phyloP scores from a whole-genome alignment of 371 early-diverging fungal genomes.

The Amoeboradix gromovi region DNA sequence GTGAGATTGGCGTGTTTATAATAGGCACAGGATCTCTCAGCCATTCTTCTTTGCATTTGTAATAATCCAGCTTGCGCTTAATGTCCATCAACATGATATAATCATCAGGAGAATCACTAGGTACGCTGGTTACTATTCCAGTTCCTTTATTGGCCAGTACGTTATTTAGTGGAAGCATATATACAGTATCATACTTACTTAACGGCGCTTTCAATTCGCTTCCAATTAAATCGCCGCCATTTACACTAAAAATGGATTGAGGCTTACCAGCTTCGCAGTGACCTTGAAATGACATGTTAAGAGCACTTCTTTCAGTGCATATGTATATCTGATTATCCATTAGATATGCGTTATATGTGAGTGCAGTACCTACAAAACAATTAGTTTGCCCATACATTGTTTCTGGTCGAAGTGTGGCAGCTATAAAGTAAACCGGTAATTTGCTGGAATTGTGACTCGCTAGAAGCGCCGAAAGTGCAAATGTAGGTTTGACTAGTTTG shows the following conservation, averaged over 20 bases:
- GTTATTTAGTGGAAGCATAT: slow-evolving; percentile 83
- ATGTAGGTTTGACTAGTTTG: slow-evolving; percentile 24
- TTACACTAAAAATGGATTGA: slow-evolving; percentile 36
- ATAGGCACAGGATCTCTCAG: slow-evolving; percentile 52
- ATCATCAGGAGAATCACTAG: slow-evolving; percentile 92
- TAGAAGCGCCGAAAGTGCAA: slow-evolving; percentile 25
- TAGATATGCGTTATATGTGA: slow-evolving; percentile 60
- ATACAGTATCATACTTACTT: slow-evolving; percentile 38
- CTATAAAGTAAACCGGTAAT: slow-evolving; percentile 50
- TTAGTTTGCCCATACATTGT: slow-evolving; percentile 98
- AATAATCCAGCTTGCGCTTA: slow-evolving; percentile 69
- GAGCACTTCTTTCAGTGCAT: slow-evolving; percentile 67
- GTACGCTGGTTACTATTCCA: slow-evolving; percentile 91
- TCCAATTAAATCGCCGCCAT: slow-evolving; percentile 55
- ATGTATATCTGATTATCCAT: slow-evolving; percentile 49
- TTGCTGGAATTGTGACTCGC: slow-evolving; percentile 24
- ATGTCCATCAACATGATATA: slow-evolving; percentile 60
- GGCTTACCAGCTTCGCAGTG: slow-evolving; percentile 32
- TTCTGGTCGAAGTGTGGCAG: slow-evolving; percentile 88
- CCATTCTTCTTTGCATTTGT: slow-evolving; percentile 64
- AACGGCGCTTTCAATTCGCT: slow-evolving; percentile 68
- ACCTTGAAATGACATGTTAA: slow-evolving; percentile 85
- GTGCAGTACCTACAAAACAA: slow-evolving; percentile 71
- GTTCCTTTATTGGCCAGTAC: slow-evolving; percentile 86
- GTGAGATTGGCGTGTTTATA: slow-evolving; percentile 54